Evolutionary conservation across 257 asterid genomes (phyloP).

Genomic region (Oldenlandia corymbosa): DNA sequence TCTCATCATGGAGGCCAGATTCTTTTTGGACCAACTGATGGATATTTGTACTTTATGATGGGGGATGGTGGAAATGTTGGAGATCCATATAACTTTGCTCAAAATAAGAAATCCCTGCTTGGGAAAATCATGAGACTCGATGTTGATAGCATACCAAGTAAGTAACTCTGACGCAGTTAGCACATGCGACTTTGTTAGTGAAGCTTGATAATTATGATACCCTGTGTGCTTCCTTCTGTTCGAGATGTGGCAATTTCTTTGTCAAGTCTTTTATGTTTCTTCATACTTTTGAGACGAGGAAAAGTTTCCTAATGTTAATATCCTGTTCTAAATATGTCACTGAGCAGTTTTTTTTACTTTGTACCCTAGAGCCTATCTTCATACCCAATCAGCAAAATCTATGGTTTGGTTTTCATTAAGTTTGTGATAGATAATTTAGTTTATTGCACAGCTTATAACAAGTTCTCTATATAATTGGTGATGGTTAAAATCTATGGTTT

Average conservation of each 20-base stretch:
- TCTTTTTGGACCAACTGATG: slow-evolving; percentile 88
- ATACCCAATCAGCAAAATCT: not conserved
- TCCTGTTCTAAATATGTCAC: no score
- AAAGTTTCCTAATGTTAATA: no score
- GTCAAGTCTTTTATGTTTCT: no score
- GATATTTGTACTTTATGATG: slow-evolving; percentile 90
- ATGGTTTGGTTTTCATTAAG: not conserved
- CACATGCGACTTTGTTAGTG: not conserved
- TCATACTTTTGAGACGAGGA: no score
- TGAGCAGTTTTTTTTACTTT: no score
- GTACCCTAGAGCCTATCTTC: no score
- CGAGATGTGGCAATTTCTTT: no score
- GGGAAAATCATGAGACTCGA: slow-evolving; percentile 97
- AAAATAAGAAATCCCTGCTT: slow-evolving; percentile 83
- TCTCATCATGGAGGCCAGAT: slow-evolving; percentile 84
- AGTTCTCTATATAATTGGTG: no score
- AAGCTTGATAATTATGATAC: not conserved
- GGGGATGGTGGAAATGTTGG: slow-evolving; percentile 86
- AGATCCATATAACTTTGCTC: slow-evolving; percentile 79
- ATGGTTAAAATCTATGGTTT: no score
- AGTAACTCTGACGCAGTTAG: slow-evolving; percentile 20
- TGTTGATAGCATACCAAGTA: slow-evolving; percentile 69
- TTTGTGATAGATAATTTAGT: not conserved
- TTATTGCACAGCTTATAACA: no score
- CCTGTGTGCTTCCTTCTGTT: not conserved